phyloP scores from a whole-genome alignment of 2,329 filamentous ascomycete species.

The Sclerotinia minor region DNA sequence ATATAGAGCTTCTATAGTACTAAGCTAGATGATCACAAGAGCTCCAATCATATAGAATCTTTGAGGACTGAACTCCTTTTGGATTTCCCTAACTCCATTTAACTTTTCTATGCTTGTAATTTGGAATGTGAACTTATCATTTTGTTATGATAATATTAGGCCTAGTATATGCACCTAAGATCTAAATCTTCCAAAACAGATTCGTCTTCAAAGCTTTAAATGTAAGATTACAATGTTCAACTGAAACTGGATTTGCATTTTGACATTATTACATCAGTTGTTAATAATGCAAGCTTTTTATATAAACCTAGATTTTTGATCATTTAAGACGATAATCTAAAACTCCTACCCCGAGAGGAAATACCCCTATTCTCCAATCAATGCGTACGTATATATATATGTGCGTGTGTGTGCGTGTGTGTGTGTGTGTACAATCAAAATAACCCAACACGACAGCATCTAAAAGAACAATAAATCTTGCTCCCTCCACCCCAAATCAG shows the following conservation, averaged over 20 bases:
- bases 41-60: not conserved
- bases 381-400: no score
- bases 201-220: no score
- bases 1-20: not conserved
- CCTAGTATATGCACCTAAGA: no score
- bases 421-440: not conserved
- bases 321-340: not conserved
- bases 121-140: not conserved
- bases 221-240: no score
- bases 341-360: not conserved
- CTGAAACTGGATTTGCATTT: no score
- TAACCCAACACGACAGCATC: not conserved
- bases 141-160: no score
- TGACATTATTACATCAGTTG: no score
- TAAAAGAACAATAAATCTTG: constrained; percentile 76
- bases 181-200: no score
- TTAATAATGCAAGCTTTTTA: no score
- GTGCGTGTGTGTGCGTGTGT: no score
- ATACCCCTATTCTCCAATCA: not conserved
- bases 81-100: not conserved
- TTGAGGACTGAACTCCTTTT: not conserved
- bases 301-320: not conserved
- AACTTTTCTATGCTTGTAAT: not conserved
- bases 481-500: constrained; percentile 68
- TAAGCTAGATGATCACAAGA: not conserved